A percentile compares a stretch with the other conserved stretches of the same genome.
Conservation (phyloP, 768 basidiomycete species). For the Melanogaster broomeanus region DNA sequence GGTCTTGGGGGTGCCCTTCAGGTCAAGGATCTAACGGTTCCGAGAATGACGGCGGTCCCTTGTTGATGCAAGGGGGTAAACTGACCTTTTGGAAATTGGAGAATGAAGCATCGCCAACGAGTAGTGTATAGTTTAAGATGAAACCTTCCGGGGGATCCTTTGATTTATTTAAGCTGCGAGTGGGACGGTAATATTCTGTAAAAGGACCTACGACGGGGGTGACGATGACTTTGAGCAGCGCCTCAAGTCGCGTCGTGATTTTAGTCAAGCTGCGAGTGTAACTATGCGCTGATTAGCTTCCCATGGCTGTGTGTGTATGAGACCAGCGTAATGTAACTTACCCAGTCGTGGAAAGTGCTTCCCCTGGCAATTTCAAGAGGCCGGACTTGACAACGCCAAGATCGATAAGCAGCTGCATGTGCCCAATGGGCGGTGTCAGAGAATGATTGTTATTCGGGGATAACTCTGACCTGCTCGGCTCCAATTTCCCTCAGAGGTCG, state of each 20-base stretch:
- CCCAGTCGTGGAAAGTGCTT: constrained; percentile 56
- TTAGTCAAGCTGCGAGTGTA: constrained; percentile 84
- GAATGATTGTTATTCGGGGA: background rate
- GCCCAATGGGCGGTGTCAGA: constrained; percentile 9
- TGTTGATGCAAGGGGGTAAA: background rate
- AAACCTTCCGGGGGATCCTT: constrained; percentile 94
- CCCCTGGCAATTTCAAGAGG: constrained; percentile 82
- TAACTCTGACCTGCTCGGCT: constrained; percentile 78
- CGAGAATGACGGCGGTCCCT: constrained; percentile 12
- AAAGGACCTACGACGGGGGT: constrained; percentile 74
- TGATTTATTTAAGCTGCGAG: background rate
- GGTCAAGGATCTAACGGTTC: constrained; percentile 77
- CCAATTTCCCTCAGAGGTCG: constrained; percentile 90
- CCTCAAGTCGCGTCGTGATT: constrained; percentile 80
- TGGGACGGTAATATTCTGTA: background rate
- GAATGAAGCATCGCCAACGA: constrained; percentile 93
- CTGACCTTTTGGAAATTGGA: constrained; percentile 96
- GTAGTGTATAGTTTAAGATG: constrained; percentile 91
- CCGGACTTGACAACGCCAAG: constrained; percentile 84
- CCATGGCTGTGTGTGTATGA: background rate
- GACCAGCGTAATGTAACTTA: constrained; percentile 28
- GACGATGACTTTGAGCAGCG: constrained; percentile 92
- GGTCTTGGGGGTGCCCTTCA: constrained; percentile 86
- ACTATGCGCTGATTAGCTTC: constrained; percentile 42
- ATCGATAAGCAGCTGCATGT: constrained; percentile 78